Base-by-base conservation (phyloP, 139 green algal species). In the Chlorella sp. region DNA sequence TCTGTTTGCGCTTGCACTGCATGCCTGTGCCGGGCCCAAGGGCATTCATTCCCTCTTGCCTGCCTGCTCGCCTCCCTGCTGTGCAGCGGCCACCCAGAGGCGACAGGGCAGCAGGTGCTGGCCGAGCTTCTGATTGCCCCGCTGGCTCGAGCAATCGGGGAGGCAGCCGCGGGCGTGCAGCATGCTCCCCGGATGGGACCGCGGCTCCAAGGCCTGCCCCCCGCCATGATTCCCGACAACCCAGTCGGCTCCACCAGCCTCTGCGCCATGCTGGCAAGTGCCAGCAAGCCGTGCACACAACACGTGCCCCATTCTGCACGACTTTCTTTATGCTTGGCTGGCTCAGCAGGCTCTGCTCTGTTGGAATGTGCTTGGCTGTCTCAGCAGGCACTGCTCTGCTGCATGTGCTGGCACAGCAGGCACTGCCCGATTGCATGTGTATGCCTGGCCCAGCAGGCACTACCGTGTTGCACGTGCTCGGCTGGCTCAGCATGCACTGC, bases 21-120 rank as follows among this genome's bases (percentile, higher is more conserved):
- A n/a, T n/a, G n/a, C n/a, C n/a, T 81, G 76, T 19, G 32, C 16
- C 76, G 19, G 24, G n/a, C 76, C 76, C 30, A 18, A 4, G 76
- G 11, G n/a, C 11, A 7, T 22, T 68, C 60, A 68, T 3, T 30
- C 68, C n/a, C n/a, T 5, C 48, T 9, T 57, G 48, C 48, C 48
- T 57, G 48, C 5, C 9, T 57, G 48, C 48, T 57, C 39, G 14
- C 71, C 71, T 28, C 75, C 7, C n/a, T 81, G 34, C 75, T 42
- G 48, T 76, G 82, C 82, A 86, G 82, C 34, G 68, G 66, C n/a
- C 82, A 86, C 34, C 82, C 82, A 0, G 82, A 66, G 28, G 48
- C n/a, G 32, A 75, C 40, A 0, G 68, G 68, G 37, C 83, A 80
- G n/a, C 83, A 79, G 37, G 83, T 66, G 83, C 64, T 88, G 64